Evolutionary conservation across 805 yeast species (phyloP).

Genomic region (Ogataea haglerorum): DNA sequence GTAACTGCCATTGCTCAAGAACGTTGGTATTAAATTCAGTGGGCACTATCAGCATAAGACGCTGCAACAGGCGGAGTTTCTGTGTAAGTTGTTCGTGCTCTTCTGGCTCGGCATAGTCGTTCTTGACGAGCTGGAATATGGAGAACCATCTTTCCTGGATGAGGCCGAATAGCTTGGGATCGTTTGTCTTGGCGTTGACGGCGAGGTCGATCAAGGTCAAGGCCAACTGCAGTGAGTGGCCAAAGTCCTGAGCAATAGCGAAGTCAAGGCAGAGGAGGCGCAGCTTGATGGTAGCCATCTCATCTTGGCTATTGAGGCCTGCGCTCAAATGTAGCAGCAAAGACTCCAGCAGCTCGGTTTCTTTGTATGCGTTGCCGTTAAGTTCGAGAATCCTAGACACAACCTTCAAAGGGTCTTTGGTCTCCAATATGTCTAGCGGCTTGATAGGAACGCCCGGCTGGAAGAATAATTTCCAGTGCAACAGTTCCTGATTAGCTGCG

Average conservation of each 20-base stretch:
- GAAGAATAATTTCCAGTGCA: slow-evolving; percentile 31
- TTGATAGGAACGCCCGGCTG: slow-evolving; percentile 29
- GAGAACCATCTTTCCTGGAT: slow-evolving; percentile 57
- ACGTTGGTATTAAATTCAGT: slow-evolving; percentile 53
- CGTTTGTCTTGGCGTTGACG: slow-evolving; percentile 2
- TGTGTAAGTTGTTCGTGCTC: slow-evolving; percentile 10
- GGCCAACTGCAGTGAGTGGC: slow-evolving; percentile 48
- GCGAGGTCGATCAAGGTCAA: slow-evolving; percentile 35
- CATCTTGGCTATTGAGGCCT: slow-evolving; percentile 31
- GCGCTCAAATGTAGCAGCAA: slow-evolving; percentile 40
- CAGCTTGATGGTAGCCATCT: slow-evolving; percentile 21
- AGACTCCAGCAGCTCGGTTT: slow-evolving; percentile 39
- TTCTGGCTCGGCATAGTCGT: slow-evolving; percentile 24
- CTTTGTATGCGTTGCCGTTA: slow-evolving; percentile 49
- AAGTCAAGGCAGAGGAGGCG: slow-evolving; percentile 57
- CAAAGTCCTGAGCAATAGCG: slow-evolving; percentile 61
- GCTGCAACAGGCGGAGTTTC: slow-evolving; percentile 55
- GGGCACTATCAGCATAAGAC: slow-evolving; percentile 50
- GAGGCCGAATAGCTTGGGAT: slow-evolving; percentile 13
- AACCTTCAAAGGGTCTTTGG: slow-evolving; percentile 25
- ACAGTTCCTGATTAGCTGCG: slow-evolving; percentile 20
- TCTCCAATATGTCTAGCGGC: slow-evolving; percentile 25
- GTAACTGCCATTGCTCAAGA: slow-evolving; percentile 58
- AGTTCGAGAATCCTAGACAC: slow-evolving; percentile 43
- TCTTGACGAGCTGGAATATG: slow-evolving; percentile 69